These are phyloP conservation scores for Gaultheria prostrata DNA, from an alignment of 148 eudicot species.

Conservation along the genomic window DNA sequence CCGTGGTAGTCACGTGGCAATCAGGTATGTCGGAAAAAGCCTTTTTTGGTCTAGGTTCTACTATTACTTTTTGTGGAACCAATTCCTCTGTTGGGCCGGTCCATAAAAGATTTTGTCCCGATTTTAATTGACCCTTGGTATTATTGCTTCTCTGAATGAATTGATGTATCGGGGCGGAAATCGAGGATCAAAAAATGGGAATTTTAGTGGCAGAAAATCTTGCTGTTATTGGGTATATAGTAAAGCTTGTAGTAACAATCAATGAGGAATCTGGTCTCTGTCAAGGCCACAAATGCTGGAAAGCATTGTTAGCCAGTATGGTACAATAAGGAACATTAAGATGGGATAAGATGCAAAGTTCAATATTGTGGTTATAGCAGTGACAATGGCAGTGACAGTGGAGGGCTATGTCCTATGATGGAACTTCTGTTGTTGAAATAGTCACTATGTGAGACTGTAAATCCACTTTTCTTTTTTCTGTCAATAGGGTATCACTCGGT, in stretches of 20 bases:
- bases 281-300: constrained; percentile 1
- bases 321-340: background rate
- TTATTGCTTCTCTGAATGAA: background rate
- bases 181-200: background rate
- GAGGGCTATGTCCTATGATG: background rate
- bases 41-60: background rate
- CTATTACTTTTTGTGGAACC: background rate
- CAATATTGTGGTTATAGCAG: background rate
- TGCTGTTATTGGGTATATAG: no score
- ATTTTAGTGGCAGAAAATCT: background rate
- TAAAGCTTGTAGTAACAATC: background rate
- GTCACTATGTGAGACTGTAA: background rate
- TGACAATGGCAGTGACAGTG: background rate
- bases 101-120: background rate
- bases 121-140: background rate
- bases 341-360: constrained; percentile 4
- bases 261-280: background rate
- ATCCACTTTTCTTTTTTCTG: background rate
- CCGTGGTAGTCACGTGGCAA: background rate
- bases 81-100: background rate
- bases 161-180: background rate
- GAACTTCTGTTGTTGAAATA: background rate
- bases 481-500: background rate
- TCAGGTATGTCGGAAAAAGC: background rate
- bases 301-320: background rate